phyloP scores from a whole-genome alignment of 306 rosid species.

The Casuarina cunninghamiana region DNA sequence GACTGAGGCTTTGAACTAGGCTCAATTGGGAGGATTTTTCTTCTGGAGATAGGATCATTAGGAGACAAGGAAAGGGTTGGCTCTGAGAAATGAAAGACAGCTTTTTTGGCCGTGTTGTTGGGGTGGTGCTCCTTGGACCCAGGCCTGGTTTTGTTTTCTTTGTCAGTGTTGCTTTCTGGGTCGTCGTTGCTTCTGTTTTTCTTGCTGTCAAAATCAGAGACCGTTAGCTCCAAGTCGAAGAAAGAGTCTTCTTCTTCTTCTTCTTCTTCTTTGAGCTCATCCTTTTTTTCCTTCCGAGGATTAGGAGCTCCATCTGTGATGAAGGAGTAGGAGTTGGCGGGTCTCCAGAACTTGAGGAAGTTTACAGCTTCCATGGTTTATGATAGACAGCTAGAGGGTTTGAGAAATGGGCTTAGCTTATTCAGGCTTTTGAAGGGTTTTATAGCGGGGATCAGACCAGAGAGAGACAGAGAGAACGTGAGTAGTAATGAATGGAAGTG shows the following conservation, averaged over 20 bases:
- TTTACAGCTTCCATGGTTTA: slow-evolving; percentile 62
- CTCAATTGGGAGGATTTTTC: slow-evolving; percentile 78
- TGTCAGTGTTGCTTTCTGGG: slow-evolving; percentile 23
- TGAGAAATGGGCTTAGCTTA: not conserved
- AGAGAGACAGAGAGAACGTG: slow-evolving; percentile 20
- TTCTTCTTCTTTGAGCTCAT: slow-evolving; percentile 47
- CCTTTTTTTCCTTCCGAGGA: slow-evolving; percentile 41
- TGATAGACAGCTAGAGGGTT: not conserved
- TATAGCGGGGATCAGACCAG: slow-evolving; percentile 26
- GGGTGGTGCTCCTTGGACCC: slow-evolving; percentile 9
- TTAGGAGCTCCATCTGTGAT: slow-evolving; percentile 33
- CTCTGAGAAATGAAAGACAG: slow-evolving; percentile 17
- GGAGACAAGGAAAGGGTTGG: slow-evolving; percentile 35
- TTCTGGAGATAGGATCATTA: slow-evolving; percentile 59
- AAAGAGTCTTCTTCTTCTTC: slow-evolving; percentile 71
- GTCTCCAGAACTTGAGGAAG: slow-evolving; percentile 75
- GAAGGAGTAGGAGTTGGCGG: slow-evolving; percentile 23
- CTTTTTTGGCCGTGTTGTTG: not conserved
- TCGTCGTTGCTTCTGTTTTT: slow-evolving; percentile 8
- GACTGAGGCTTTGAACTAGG: slow-evolving; percentile 76
- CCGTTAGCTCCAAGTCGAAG: slow-evolving; percentile 75
- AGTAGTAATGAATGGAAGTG: slow-evolving; percentile 30
- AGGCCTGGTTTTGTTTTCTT: slow-evolving; percentile 8
- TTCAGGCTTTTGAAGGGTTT: slow-evolving; percentile 26
- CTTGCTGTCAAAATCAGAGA: slow-evolving; percentile 29